Percentiles rank a stretch among this genome's conserved stretches.
Evolutionary conservation across 148 eudicot species (phyloP).

Genomic region (Polygonum aviculare): DNA sequence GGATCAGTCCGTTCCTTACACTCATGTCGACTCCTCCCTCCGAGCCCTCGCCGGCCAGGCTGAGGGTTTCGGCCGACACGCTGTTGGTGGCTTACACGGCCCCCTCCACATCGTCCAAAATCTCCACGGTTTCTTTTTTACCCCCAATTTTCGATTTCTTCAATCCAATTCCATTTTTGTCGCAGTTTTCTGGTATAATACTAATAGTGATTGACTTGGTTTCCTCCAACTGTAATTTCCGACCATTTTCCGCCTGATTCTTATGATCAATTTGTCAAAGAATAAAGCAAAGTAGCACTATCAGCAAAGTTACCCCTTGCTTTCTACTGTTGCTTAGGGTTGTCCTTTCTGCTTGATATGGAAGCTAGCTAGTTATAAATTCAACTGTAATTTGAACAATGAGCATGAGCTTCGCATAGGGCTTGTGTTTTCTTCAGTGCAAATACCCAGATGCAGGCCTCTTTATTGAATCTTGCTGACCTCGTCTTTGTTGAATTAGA

Average conservation of each 20-base stretch:
- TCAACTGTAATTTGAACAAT: not conserved
- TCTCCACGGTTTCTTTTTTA: slow-evolving; percentile 36
- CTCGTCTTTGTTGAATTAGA: slow-evolving; percentile 28
- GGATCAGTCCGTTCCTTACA: slow-evolving; percentile 40
- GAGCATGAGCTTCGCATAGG: not conserved
- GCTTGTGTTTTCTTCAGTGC: slow-evolving; percentile 1
- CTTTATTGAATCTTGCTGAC: not conserved
- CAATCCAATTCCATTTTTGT: not conserved
- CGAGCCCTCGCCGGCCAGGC: slow-evolving; percentile 59
- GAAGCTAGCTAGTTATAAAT: not conserved
- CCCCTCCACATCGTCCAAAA: slow-evolving; percentile 47
- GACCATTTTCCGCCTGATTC: not conserved
- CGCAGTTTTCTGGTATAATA: not conserved
- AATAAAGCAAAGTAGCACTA: not conserved
- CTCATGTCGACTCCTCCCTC: slow-evolving; percentile 45
- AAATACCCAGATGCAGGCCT: not conserved
- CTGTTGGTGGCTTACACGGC: slow-evolving; percentile 67
- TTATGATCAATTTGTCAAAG: not conserved
- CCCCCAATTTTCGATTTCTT: not conserved
- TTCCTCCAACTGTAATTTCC: not conserved
- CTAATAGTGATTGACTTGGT: not conserved
- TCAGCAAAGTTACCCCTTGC: not conserved
- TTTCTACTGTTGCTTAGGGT: not conserved
- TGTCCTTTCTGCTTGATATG: not conserved
- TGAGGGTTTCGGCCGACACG: slow-evolving; percentile 64